These are phyloP conservation scores for Ilyonectria destructans DNA, from an alignment of 2,329 filamentous ascomycete species.

Conservation along the genomic window DNA sequence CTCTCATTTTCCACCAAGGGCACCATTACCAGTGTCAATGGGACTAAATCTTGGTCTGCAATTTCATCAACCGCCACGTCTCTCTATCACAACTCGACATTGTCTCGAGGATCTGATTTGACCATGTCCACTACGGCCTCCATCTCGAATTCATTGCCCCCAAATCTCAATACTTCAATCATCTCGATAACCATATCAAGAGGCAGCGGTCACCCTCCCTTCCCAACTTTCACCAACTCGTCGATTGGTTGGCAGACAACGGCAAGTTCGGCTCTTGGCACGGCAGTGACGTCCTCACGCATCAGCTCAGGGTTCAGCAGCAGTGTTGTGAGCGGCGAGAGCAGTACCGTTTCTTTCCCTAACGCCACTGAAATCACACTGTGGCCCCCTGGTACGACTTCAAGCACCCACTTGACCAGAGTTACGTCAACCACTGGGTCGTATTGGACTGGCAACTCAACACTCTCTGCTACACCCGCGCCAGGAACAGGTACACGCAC, in stretches of 20 bases:
- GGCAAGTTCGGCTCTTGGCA: constrained; percentile 11
- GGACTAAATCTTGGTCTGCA: constrained; percentile 2
- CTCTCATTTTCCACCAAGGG: constrained; percentile 8
- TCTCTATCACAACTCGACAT: constrained; percentile 34
- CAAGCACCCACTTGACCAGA: constrained; percentile 15
- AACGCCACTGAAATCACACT: constrained; percentile 38
- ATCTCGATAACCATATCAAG: constrained; percentile 23
- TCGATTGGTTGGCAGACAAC: constrained; percentile 28
- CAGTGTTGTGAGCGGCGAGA: constrained; percentile 20
- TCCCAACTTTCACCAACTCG: constrained; percentile 21
- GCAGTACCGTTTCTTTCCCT: constrained; percentile 32
- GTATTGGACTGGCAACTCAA: constrained; percentile 28
- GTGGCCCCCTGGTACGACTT: constrained; percentile 18
- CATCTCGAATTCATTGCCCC: constrained; percentile 9
- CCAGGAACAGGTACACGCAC: constrained; percentile 13
- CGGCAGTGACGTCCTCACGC: constrained; percentile 8
- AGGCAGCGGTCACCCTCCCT: constrained; percentile 7
- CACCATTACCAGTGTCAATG: constrained; percentile 9
- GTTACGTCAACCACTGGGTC: constrained; percentile 20
- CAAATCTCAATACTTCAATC: constrained; percentile 2
- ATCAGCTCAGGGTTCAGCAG: constrained; percentile 26
- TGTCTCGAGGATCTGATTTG: constrained; percentile 10
- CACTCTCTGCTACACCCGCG: constrained; percentile 6
- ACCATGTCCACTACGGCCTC: constrained; percentile 17
- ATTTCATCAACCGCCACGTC: background rate